Conservation (phyloP, 2,329 filamentous ascomycete species). For the Penicillium sp. region DNA sequence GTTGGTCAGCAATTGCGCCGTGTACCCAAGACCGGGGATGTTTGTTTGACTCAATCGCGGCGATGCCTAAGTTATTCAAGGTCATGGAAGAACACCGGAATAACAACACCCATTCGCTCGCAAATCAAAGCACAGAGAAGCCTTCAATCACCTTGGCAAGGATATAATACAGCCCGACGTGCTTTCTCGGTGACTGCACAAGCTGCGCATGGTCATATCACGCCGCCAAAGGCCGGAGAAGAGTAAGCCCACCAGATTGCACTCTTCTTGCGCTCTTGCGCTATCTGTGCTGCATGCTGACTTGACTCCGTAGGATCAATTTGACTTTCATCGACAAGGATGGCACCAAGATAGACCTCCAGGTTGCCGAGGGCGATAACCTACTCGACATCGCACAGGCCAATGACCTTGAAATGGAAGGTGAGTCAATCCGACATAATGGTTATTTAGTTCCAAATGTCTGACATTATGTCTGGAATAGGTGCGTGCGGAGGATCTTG, state of each 20-base stretch:
- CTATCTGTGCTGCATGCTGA: conserved; percentile 6
- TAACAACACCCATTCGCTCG: conserved; percentile 14
- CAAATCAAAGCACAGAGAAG: conserved; percentile 13
- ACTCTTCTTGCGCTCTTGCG: background rate
- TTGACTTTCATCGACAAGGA: conserved; percentile 96
- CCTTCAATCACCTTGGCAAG: conserved; percentile 17
- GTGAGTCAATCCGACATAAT: conserved; percentile 37
- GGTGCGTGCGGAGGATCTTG: conserved; percentile 92
- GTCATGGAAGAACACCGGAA: conserved; percentile 18
- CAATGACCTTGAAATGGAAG: conserved; percentile 97
- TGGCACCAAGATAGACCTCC: conserved; percentile 68
- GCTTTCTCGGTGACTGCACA: conserved; percentile 65
- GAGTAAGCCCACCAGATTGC: conserved; percentile 60
- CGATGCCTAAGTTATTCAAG: conserved; percentile 29
- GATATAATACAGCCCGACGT: conserved; percentile 38
- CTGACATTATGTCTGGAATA: conserved; percentile 23
- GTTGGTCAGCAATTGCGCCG: conserved; percentile 33
- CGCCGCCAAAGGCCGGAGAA: conserved; percentile 82
- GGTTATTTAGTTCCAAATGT: background rate
- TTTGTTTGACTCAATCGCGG: conserved; percentile 29
- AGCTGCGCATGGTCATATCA: conserved; percentile 72
- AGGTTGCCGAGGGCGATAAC: conserved; percentile 84
- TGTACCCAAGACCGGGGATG: conserved; percentile 59
- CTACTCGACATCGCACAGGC: conserved; percentile 92
- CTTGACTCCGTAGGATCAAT: conserved; percentile 60